Base-by-base conservation (phyloP, 345 rosid genomes). In the Microcos paniculata region DNA sequence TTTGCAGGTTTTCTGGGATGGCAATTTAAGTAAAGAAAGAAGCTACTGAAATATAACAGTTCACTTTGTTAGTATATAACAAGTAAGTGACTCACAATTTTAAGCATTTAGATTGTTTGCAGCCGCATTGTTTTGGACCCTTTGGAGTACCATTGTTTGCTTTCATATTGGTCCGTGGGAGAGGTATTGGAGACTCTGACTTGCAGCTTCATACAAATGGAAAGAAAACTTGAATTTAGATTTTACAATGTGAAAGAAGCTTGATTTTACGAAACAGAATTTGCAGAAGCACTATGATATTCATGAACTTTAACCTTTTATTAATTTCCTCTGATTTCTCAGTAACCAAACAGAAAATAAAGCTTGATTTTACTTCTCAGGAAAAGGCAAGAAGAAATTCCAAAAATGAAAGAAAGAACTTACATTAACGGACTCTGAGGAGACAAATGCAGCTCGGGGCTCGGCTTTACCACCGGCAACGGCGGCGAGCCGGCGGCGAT, bases 101-200 rank as follows among this genome's bases (percentile, higher is more conserved):
- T n/a, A 88, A 64, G 79, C 91, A 86, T 80, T 78, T 84, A 18
- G 91, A 85, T 43, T 76, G 86, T 76, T 61, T 82, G 85, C 94
- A 90, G 38, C 78, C 83, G 70, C 94, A 88, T 80, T 74, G 81
- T 81, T 77, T 88, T 10, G 43, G 80, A 76, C 69, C 76, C 78
- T 56, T 78, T 33, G 72, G 75, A 77, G 81, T 62, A 76, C 26
- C 30, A 15, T 57, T 73, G 19, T 75, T 71, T 71, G 59, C 23
- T 79, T 75, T 55, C 35, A 53, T 49, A 53, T 61, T 62, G 57
- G 53, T 75, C 64, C 42, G 58, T 62, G 63, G 71, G 77, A 49
- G 43, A 35, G 72, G 57, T 67, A 4, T 71, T 79, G 82, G 74
- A 24, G 80, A 26, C 55, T 84, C 75, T n/a, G 80, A 62, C 52